phyloP scores from a whole-genome alignment of 2,329 filamentous ascomycete genomes.

The Coniochaeta ligniaria region DNA sequence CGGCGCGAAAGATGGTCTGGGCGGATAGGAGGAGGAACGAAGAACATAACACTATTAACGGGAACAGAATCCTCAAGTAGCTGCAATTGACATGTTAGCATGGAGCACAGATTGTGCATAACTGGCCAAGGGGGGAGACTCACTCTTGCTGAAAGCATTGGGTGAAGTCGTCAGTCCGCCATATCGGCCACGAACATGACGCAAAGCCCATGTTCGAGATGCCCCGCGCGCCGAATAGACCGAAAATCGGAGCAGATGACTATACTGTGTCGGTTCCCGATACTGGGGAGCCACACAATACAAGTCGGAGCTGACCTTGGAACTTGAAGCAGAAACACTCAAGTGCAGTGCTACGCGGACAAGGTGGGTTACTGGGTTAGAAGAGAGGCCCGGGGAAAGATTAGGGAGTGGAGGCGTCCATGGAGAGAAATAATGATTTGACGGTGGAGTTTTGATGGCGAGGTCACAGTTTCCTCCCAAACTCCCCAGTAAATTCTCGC shows the following conservation, averaged over 20 bases:
- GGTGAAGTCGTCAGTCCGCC: conserved; percentile 57
- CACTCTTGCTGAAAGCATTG: conserved; percentile 62
- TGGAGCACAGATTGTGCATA: background rate
- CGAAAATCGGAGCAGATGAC: background rate
- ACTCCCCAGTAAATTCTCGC: background rate
- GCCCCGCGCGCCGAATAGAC: background rate
- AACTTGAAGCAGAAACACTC: background rate
- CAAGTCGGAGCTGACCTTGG: background rate
- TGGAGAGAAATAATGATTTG: conserved; percentile 1
- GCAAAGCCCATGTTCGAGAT: conserved; percentile 37
- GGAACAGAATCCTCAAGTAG: conserved; percentile 74
- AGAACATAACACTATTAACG: conserved; percentile 60
- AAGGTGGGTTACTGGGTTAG: background rate
- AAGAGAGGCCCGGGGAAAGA: background rate
- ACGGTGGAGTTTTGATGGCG: background rate
- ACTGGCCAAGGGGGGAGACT: conserved; percentile 22
- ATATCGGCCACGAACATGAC: conserved; percentile 50
- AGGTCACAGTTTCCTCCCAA: background rate
- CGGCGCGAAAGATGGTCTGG: conserved; percentile 47
- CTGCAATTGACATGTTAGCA: conserved; percentile 31
- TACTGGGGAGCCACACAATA: conserved; percentile 1
- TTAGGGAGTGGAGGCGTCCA: background rate
- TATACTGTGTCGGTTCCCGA: background rate
- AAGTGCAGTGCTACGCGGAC: background rate
- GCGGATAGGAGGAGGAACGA: conserved; percentile 62